Base-by-base conservation (phyloP, 2,329 filamentous ascomycete genomes). In the Iodosphaeria phyllophila region DNA sequence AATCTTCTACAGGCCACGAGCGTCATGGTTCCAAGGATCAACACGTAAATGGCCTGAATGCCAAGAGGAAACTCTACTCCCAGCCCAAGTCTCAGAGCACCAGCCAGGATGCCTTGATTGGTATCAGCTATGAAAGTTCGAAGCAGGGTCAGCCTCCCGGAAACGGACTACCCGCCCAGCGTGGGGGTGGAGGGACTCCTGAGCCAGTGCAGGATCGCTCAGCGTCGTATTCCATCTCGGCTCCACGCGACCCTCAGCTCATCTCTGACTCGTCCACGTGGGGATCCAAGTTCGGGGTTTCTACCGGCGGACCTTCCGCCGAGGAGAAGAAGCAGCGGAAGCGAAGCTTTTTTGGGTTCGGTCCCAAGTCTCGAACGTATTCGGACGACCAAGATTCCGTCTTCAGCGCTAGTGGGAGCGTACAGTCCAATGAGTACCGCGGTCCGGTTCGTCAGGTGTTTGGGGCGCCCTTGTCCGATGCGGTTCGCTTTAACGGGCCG, bases 281-380 rank as follows among this genome's bases (percentile, higher is more conserved):
- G 82, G 83, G 83, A n/a, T 80, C 78, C 46, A 89, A 73, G 47
- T 46, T 63, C n/a, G 54, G 53, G 8, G 44, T 61, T 14, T 44
- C 22, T 45, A 63, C 46, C 29, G 61, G 46, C 33, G 60, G 34
- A 27, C 52, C 50, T n/a, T 56, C 53, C 8, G 48, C 47, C 18
- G 73, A 80, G 16, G 84, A 89, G 41, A 89, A 91, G 48, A 77
- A 76, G 50, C 59, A 60, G 28, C 67, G 82, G 46, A 93, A 93
- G 62, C 51, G 75, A 52, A 62, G 76, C 62, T 57, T 89, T 64
- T 56, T 82, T 54, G 54, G 84, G 51, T 64, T 74, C 34, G 67
- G 68, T 0, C 56, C 65, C 13, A 74, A 70, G 49, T 54, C 61
- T 18, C 54, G 68, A 20, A 57, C 56, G 1, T 69, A 65, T 1